phyloP scores from a whole-genome alignment of 495 filamentous ascomycete species.

The Aspergillus funiculosus region DNA sequence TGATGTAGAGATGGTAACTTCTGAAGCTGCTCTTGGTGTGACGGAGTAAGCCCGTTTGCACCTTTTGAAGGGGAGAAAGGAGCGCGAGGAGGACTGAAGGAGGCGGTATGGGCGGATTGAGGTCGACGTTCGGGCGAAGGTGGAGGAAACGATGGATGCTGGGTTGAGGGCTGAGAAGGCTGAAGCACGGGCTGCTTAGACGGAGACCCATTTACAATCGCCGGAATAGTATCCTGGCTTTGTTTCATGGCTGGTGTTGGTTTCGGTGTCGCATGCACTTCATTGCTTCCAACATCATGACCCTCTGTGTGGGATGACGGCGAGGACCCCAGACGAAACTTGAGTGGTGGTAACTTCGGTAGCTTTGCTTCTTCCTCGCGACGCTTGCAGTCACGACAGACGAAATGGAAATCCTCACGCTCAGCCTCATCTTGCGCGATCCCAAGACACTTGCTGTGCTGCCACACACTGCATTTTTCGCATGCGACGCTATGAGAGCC shows the following conservation, averaged over 20 bases:
- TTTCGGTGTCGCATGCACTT: background rate
- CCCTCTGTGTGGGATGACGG: conserved; percentile 35
- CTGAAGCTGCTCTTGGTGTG: conserved; percentile 24
- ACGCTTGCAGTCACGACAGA: conserved; percentile 72
- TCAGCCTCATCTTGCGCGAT: conserved; percentile 74
- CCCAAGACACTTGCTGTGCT: conserved; percentile 85
- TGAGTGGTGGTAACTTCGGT: conserved; percentile 68
- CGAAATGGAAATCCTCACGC: conserved; percentile 79
- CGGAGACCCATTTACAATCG: conserved; percentile 19
- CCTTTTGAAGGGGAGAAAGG: conserved; percentile 38
- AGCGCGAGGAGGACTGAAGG: conserved; percentile 32
- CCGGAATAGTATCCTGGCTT: conserved; percentile 19
- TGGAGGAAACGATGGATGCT: conserved; percentile 31
- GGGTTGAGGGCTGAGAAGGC: conserved; percentile 18
- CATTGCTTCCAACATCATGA: conserved; percentile 19
- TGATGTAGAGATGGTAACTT: conserved; percentile 32
- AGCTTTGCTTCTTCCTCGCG: conserved; percentile 56
- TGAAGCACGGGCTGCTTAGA: conserved; percentile 12
- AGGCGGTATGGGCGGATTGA: conserved; percentile 24
- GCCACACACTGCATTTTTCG: conserved; percentile 92
- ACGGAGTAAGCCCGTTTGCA: conserved; percentile 23
- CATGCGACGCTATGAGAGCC: conserved; percentile 92
- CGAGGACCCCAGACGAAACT: conserved; percentile 54
- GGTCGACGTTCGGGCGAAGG: conserved; percentile 39
- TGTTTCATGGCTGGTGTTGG: conserved; percentile 31